Base-by-base conservation (phyloP, 768 basidiomycete genomes). In the Tylopilus felleus region DNA sequence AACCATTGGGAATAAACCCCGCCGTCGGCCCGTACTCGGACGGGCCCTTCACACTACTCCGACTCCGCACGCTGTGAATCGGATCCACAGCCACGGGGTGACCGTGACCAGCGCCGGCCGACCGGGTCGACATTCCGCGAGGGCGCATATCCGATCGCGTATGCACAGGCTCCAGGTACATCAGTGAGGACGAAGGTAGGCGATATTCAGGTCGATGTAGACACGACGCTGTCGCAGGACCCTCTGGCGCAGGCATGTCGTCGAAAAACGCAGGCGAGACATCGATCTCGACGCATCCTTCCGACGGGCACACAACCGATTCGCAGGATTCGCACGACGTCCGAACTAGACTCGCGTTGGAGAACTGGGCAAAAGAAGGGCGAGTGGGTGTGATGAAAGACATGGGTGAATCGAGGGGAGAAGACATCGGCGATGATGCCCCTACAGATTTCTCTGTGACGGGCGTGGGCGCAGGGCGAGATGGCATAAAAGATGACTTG, bases 261-360 rank as follows among this genome's bases (percentile, higher is more conserved):
- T 77, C 77, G 54, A 73, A 77, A 56, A 71, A 73, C 9, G 76
- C 77, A 16, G 75, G 75, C 13, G 77, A 78, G 33, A 78, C 67
- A 39, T 75, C 68, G 49, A 70, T 74, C 21, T 64, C 61, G 33
- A 58, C 51, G 21, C 39, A 53, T 17, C 39, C 52, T 1, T n/a
- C 28, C 14, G 69, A 62, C 16, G 59, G 61, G 28, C 47, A 51
- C 17, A 31, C 46, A 16, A 49, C 59, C 0, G 63, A 56, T 48
- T 47, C 59, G 41, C 52, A 68, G 6, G 68, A 65, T 40, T 54
- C 58, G 56, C 60, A 60, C 2, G 60, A 55, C 9, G 51, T 48
- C 16, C 41, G 23, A 3, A 56, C 25, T 0, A 55, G 38, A 35
- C 41, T 55, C 21, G 57, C 8, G 6, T 1, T 43, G 0, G 68